Evolutionary conservation across 2,329 filamentous ascomycete genomes (phyloP).

Genomic region (Trichoderma harzianum): DNA sequence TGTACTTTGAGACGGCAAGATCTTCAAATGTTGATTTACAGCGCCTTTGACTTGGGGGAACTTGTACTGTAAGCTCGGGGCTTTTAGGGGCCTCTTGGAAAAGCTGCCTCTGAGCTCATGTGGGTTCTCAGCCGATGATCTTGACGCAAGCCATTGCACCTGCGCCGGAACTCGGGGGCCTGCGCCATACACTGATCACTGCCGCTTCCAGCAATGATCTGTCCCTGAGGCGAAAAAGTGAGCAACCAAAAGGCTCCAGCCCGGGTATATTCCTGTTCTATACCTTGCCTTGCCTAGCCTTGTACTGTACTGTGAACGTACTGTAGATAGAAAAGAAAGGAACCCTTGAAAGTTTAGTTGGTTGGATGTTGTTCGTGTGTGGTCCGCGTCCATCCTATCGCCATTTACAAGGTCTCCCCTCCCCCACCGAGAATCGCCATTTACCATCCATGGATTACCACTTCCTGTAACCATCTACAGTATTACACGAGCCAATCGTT

Average conservation of each 20-base stretch:
- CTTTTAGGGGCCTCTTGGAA: background rate
- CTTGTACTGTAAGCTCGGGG: background rate
- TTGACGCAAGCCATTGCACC: background rate
- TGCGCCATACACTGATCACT: background rate
- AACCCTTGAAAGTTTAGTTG: background rate
- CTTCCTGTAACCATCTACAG: background rate
- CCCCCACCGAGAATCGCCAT: background rate
- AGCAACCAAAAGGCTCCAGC: background rate
- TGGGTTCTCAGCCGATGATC: background rate
- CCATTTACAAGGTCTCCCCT: too few species aligned
- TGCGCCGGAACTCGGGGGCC: background rate
- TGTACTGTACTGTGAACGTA: background rate
- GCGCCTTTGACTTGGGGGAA: background rate
- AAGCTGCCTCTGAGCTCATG: background rate
- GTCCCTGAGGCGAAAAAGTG: background rate
- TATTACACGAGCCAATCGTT: background rate
- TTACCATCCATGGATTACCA: background rate
- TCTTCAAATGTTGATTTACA: background rate
- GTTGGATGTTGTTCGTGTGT: too few species aligned
- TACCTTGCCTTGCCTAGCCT: too few species aligned
- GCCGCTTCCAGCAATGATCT: background rate
- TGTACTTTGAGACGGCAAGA: background rate
- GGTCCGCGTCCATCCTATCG: too few species aligned
- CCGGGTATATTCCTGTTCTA: background rate
- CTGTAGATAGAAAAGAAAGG: background rate